Base-by-base conservation (phyloP, 2,329 filamentous ascomycete genomes). In the Fusarium fracticaudum region DNA sequence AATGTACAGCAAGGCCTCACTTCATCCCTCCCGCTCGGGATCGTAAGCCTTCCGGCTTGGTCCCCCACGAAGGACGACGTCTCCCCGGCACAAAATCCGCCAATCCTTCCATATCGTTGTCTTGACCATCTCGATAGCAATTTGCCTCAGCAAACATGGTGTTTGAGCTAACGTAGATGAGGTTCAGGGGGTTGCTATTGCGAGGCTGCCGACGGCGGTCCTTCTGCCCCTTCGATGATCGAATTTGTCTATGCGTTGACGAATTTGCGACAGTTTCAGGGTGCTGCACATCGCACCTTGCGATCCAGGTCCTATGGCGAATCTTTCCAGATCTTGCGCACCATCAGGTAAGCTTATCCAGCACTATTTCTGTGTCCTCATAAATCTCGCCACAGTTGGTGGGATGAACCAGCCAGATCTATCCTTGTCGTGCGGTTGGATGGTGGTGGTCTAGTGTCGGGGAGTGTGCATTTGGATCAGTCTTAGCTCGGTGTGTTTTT, bases 141-240 rank as follows among this genome's bases (percentile, higher is more conserved):
- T 64, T 55, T 57, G 9, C 43, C n/a, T 55, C 33, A 18, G 41
- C 38, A n/a, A n/a, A n/a, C 31, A 9, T 33, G 38, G 20, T 62
- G 20, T 35, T 26, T 37, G 18, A 37, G 44, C 55, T 45, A 47
- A 20, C 22, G 35, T 47, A 20, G 47, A 51, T 26, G 31, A 41
- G 41, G 22, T 5, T 43, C 20, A 38, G 24, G 31, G 43, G 11
- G 29, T 15, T 44, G 44, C 48, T 53, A 57, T 45, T 37, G 18
- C 29, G 51, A 57, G 47, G 26, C 33, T 38, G 31, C 44, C 41
- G 60, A 38, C 50, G 71, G 37, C 54, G 54, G 63, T 69, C 55
- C 45, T 67, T 33, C n/a, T 44, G 75, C 76, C 67, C 59, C 48
- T 63, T 40, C n/a, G 35, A 76, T 77, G 74, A 65, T 64, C 45